These are phyloP conservation scores for Rhodotorula babjevae DNA, from an alignment of 768 basidiomycete genomes.

Conservation along the genomic window DNA sequence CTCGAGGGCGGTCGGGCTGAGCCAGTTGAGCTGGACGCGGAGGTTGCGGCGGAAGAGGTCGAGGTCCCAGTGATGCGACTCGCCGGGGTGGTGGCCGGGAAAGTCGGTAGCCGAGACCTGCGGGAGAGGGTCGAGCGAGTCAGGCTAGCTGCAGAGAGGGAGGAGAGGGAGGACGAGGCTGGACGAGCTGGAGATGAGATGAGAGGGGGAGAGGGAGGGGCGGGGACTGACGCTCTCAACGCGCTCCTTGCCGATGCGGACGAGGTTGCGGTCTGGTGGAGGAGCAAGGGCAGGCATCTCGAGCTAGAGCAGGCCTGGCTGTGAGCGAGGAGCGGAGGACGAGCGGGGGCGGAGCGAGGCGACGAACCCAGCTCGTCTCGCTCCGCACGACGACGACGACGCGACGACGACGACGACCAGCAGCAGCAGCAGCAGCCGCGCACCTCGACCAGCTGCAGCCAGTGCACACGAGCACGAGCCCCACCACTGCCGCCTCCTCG, in stretches of 20 bases:
- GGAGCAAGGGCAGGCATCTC: constrained; percentile 7
- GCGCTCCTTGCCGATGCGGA: constrained; percentile 35
- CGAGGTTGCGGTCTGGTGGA: constrained; percentile 21
- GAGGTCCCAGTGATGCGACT: constrained; percentile 80
- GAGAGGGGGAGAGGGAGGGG: background rate
- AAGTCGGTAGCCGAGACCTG: constrained; percentile 83
- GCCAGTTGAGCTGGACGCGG: constrained; percentile 53
- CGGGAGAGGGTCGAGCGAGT: background rate
- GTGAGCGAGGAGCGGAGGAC: background rate
- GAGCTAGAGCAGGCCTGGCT: background rate
- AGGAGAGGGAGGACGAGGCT: background rate
- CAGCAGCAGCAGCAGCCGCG: too few species aligned
- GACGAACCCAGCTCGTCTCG: too few species aligned
- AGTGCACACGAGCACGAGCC: too few species aligned
- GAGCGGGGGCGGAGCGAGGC: background rate
- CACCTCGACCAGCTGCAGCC: too few species aligned
- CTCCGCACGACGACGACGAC: too few species aligned
- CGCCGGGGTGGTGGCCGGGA: constrained; percentile 79
- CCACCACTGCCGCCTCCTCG: too few species aligned
- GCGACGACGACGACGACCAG: too few species aligned
- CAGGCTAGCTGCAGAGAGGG: too few species aligned
- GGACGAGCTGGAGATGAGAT: too few species aligned
- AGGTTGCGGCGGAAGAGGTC: constrained; percentile 59
- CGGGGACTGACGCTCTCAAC: constrained; percentile 32
- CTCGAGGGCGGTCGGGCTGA: constrained; percentile 55